Base-by-base conservation (phyloP, 441 rosid species). In the Erodium chrysanthum region DNA sequence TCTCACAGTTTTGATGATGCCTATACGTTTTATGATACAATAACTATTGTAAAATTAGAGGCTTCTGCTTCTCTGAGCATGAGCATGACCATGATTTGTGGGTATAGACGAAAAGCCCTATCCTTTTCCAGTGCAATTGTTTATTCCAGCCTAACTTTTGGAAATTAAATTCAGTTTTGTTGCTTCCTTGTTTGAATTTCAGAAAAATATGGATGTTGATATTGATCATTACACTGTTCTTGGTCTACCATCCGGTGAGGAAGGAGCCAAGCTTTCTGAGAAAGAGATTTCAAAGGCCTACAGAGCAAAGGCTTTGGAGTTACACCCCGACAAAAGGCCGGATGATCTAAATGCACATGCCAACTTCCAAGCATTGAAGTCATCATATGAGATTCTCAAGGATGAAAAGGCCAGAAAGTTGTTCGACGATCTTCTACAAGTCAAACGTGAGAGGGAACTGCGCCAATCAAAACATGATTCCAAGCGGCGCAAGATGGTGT, bases 291-390 rank as follows among this genome's bases (percentile, higher is more conserved):
- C 86, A 0, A 91, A 86, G 80, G 98, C 88, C 0, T 92, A 87
- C 76, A 86, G 82, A 71, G 66, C 73, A 35, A 92, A 88, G 74
- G 96, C 97, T 27, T 79, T 91, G 66, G 89, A 79, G 44, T 78
- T 88, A 83, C 97, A 93, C 66, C 98, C 96, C 0, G 98, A 93
- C 68, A 93, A 93, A 78, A 74, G 96, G n/a, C 97, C 73, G 0
- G 93, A 93, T 66, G 98, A 93, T 64, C 93, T 95, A 0, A 60
- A 88, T 20, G 98, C 98, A 2, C 90, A 81, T 1, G 89, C 66
- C 0, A 91, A 88, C 64, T 93, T 91, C 71, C 97, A 87, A 67
- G 86, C 69, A 85, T 83, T 93, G 12, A 86, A 87, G 79, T 66
- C 89, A 0, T 91, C 98, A 0, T 88, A 93, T 7, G 94, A 93